These are phyloP conservation scores for Starmerella khaoyaiensis DNA, from an alignment of 805 yeast genomes.

Conservation along the genomic window DNA sequence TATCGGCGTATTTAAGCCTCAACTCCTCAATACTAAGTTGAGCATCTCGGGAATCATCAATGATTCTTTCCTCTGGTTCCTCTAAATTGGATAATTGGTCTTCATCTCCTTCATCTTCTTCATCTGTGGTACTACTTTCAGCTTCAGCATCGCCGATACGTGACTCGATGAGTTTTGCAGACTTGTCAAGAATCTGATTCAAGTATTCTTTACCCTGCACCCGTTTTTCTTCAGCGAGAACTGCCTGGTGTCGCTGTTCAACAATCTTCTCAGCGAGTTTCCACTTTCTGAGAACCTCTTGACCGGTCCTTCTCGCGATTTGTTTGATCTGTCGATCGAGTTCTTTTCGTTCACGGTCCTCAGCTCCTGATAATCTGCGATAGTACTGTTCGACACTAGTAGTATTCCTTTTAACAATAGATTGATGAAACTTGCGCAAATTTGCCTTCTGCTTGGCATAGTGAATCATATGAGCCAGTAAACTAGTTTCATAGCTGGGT, in stretches of 20 bases:
- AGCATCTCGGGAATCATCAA: constrained; percentile 30
- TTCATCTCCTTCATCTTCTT: constrained; percentile 25
- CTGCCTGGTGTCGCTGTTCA: constrained; percentile 56
- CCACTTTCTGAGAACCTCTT: constrained; percentile 86
- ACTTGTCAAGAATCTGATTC: constrained; percentile 76
- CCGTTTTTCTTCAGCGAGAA: constrained; percentile 55
- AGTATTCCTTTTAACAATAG: constrained; percentile 60
- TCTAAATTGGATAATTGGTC: constrained; percentile 24
- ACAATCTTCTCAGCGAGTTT: constrained; percentile 65
- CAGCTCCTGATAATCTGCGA: constrained; percentile 74
- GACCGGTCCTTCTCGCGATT: constrained; percentile 69
- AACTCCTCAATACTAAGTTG: constrained; percentile 44
- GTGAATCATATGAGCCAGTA: constrained; percentile 60
- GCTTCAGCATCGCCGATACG: constrained; percentile 42
- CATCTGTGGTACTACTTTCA: constrained; percentile 24
- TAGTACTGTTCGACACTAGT: constrained; percentile 77
- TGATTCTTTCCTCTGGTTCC: constrained; percentile 22
- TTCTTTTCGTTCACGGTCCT: constrained; percentile 65
- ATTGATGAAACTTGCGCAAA: constrained; percentile 46
- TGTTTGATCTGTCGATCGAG: constrained; percentile 55
- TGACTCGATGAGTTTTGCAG: constrained; percentile 79
- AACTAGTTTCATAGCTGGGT: constrained; percentile 55
- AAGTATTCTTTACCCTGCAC: constrained; percentile 76
- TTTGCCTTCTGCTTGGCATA: constrained; percentile 61
- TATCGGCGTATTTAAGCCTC: constrained; percentile 40